Evolutionary conservation across 1,139 yeast species (phyloP).

Genomic region (Diutina ranongensis): DNA sequence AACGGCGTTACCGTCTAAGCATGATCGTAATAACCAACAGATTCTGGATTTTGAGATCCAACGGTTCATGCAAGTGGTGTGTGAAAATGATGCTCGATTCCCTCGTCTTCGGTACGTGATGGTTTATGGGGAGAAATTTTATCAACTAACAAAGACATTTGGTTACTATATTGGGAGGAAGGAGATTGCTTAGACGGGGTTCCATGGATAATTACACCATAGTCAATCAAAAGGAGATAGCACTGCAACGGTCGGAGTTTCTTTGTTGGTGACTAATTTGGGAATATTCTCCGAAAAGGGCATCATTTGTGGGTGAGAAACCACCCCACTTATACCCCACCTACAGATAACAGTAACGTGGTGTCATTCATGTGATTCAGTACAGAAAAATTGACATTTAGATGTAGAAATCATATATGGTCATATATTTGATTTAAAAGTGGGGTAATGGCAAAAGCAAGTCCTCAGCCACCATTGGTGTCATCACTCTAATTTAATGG

Average conservation of each 20-base stretch:
- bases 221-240: background rate
- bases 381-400: background rate
- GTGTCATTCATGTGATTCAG: no score
- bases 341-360: no score
- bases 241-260: background rate
- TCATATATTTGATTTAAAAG: no score
- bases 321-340: background rate
- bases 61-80: no score
- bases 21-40: background rate
- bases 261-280: background rate
- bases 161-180: constrained; percentile 1
- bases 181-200: background rate
- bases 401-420: no score
- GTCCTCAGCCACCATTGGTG: no score
- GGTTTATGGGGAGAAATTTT: background rate
- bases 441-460: no score
- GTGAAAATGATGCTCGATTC: background rate
- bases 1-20: background rate
- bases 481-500: no score
- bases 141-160: constrained; percentile 1
- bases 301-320: background rate
- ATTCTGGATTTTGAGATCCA: no score
- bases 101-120: background rate
- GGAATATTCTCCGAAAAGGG: background rate
- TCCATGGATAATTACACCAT: background rate